Evolutionary conservation across 768 basidiomycete genomes (phyloP).

Genomic region (Crucibulum laeve): DNA sequence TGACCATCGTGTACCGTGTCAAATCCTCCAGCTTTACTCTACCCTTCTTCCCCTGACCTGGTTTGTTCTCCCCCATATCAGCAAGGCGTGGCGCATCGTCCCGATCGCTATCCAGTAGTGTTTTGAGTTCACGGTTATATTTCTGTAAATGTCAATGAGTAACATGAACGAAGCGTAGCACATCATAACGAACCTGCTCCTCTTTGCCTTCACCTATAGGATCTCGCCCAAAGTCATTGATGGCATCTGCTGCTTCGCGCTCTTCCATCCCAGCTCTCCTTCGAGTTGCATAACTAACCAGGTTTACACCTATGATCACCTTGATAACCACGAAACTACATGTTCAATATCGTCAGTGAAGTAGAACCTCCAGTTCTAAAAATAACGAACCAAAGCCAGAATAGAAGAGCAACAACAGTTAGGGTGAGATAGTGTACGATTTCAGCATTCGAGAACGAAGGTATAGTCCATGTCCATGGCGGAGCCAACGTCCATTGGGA

Average conservation of each 20-base stretch:
- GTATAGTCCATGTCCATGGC: constrained; percentile 40
- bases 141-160: constrained; percentile 32
- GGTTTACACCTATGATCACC: constrained; percentile 85
- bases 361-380: constrained; percentile 5
- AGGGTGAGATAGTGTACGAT: constrained; percentile 57
- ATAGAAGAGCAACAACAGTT: constrained; percentile 56
- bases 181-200: constrained; percentile 55
- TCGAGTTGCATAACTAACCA: constrained; percentile 78
- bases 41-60: constrained; percentile 47
- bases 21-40: constrained; percentile 81
- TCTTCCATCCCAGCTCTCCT: constrained; percentile 75
- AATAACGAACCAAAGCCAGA: constrained; percentile 80
- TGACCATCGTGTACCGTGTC: constrained; percentile 94
- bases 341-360: not conserved
- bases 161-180: not conserved
- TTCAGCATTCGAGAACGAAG: constrained; percentile 42
- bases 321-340: constrained; percentile 82
- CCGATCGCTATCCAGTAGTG: constrained; percentile 57
- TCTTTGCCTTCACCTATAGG: constrained; percentile 89
- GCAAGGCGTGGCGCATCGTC: constrained; percentile 67
- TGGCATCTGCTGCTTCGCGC: constrained; percentile 64
- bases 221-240: constrained; percentile 88
- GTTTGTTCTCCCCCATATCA: constrained; percentile 68
- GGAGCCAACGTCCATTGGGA: constrained; percentile 8
- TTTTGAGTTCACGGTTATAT: constrained; percentile 81